Evolutionary conservation across 306 rosid species (phyloP), one percentile per base, ranked within the genome.

Genomic region (Trifolium dubium): DNA sequence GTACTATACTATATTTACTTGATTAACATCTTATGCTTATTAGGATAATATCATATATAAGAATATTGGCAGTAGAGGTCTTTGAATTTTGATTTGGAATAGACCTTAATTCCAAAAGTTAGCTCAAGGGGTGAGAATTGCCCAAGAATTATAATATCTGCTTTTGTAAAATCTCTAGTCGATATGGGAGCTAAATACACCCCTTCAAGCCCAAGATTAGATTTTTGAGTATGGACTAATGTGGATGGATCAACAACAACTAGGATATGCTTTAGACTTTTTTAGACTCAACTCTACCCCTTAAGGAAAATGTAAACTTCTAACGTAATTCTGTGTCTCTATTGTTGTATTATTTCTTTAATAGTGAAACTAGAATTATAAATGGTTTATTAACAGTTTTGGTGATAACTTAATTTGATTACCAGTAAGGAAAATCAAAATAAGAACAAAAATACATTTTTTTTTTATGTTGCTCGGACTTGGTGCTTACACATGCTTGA

Each of bases 271-370:
- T n/a, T n/a, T n/a, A n/a, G n/a, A n/a, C n/a, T n/a, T n/a, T 37
- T 14, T 7, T 17, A 37, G 30, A 5, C 46, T 34, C 44, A 9
- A 15, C 47, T 17, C 29, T 8, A 17, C 49, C 8, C n/a, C 46
- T 13, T 3, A 63, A 94, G 89, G 96, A 94, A 88, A 92, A 94
- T 86, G 99, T 92, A 83, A 84, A 71, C 31, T 71, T 18, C 2
- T 34, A 54, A 72, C 81, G 14, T 30, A 58, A 41, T 71, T 85
- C 17, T 5, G 9, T 76, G 35, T 73, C 69, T 60, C n/a, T n/a
- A 10, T 64, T 63, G 69, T 49, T 49, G 28, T 64, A 15, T 50
- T 12, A 71, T 51, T 44, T 60, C 40, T 73, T 74, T 28, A 10
- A 28, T 15, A 23, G 58, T 54, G 58, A 81, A n/a, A n/a, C n/a